phyloP scores from a whole-genome alignment of 306 rosid species.

The Cicer judaicum region DNA sequence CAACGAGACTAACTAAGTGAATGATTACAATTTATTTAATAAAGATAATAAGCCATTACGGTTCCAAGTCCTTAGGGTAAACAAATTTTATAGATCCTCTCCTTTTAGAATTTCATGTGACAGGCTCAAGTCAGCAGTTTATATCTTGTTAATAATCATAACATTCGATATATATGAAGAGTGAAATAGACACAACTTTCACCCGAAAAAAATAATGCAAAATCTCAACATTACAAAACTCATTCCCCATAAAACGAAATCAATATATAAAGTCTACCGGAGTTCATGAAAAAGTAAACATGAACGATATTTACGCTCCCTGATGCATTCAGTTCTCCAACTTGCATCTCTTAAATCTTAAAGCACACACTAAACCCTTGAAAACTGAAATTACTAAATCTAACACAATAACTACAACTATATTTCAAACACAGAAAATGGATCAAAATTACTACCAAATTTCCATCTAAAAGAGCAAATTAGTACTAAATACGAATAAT shows the following conservation, averaged over 20 bases:
- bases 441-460: neutral
- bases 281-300: neutral
- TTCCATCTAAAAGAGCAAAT: neutral
- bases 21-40: neutral
- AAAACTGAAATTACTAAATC: conserved; percentile 7
- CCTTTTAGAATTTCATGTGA: too few relatives aligned
- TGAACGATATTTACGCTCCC: neutral
- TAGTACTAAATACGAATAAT: neutral
- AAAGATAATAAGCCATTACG: neutral
- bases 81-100: neutral
- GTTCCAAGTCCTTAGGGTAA: neutral
- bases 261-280: neutral
- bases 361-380: conserved; percentile 7
- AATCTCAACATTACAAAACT: conserved; percentile 9
- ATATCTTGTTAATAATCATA: neutral
- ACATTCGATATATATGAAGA: neutral
- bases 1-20: neutral
- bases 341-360: conserved; percentile 14
- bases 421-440: neutral
- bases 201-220: neutral
- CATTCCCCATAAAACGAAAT: neutral
- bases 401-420: neutral
- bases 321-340: neutral
- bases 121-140: neutral
- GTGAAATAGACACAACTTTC: neutral